A percentile compares a stretch with the other conserved stretches of the same genome.
phyloP scores from a whole-genome alignment of 176 grass and related monocot species.

The Ampelocalamus luodianensis region DNA sequence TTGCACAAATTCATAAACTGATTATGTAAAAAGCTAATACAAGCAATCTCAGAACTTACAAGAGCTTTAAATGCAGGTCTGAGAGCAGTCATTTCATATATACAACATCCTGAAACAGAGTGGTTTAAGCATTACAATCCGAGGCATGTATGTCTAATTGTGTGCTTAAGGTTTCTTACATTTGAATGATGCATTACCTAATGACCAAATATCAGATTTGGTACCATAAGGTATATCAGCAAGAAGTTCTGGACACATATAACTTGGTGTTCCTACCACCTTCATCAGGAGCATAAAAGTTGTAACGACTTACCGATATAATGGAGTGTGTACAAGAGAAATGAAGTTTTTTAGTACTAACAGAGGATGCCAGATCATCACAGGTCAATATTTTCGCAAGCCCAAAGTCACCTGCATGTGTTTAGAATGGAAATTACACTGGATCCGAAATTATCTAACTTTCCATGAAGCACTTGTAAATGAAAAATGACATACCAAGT shows the following conservation, averaged over 20 bases:
- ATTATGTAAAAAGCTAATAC: conserved; percentile 17
- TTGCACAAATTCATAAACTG: background rate
- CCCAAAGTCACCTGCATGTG: conserved; percentile 76
- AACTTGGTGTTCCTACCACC: conserved; percentile 91
- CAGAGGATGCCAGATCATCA: conserved; percentile 81
- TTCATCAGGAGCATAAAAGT: conserved; percentile 27
- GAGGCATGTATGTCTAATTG: background rate
- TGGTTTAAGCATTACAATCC: background rate
- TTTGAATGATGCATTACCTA: conserved; percentile 57
- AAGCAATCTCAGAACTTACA: conserved; percentile 55
- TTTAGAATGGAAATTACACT: conserved; percentile 33
- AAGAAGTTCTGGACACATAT: conserved; percentile 94
- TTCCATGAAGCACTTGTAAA: background rate
- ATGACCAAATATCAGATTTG: conserved; percentile 92
- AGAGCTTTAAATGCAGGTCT: conserved; percentile 84
- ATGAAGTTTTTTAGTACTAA: conserved; percentile 46
- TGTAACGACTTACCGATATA: background rate
- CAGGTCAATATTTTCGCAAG: conserved; percentile 87
- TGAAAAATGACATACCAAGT: conserved; percentile 58
- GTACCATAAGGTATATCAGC: conserved; percentile 94
- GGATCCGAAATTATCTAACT: background rate
- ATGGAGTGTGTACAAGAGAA: background rate
- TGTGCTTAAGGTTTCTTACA: background rate
- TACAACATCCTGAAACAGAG: conserved; percentile 80
- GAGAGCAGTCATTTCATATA: conserved; percentile 90